Base-by-base conservation (phyloP, 169 alveolate species). In the Cryptosporidium tyzzeri region DNA sequence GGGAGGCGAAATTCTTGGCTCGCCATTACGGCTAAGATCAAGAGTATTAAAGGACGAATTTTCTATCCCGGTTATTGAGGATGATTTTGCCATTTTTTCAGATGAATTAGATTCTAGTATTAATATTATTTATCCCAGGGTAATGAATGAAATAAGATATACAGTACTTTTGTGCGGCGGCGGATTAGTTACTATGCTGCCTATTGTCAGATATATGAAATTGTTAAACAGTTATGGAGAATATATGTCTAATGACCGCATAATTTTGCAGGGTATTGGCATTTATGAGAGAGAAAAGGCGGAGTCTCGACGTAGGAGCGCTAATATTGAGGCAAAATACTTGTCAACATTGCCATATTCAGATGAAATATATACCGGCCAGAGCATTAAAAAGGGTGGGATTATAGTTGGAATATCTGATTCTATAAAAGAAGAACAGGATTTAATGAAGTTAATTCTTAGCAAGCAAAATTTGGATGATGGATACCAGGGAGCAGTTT, bases 281-380 rank as follows among this genome's bases (percentile, higher is more conserved):
- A 80, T 80, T 61, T 80, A 41, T 80, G 75, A 80, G n/a, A 80
- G 39, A 18, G 89, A 80, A 26, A 80, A n/a, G 26, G 80, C 75
- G 29, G 65, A 29, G 16, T 44, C 29, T 37, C 29, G 89, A 35
- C 73, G 89, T 14, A 80, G 70, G 68, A 50, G 14, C 23, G 89
- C 89, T 10, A 70, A 80, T 62, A 62, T 80, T 12, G 69, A 65
- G n/a, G 55, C 74, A 67, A 80, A 53, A 41, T 80, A 80, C 35
- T 59, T 80, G 31, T 23, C 89, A 14, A 62, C 62, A 6, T 58
- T 80, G 3, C 89, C 89, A 0, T 80, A 61, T 62, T 41, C 74
- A n/a, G 68, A 80, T 62, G 89, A 80, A 65, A 80, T 80, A 62
- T 80, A 44, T 35, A 62, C 39, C 41, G 86, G 86, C 0, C 62